Base-by-base conservation (phyloP, 1,139 yeast species). In the Yamadazyma jaroonii region DNA sequence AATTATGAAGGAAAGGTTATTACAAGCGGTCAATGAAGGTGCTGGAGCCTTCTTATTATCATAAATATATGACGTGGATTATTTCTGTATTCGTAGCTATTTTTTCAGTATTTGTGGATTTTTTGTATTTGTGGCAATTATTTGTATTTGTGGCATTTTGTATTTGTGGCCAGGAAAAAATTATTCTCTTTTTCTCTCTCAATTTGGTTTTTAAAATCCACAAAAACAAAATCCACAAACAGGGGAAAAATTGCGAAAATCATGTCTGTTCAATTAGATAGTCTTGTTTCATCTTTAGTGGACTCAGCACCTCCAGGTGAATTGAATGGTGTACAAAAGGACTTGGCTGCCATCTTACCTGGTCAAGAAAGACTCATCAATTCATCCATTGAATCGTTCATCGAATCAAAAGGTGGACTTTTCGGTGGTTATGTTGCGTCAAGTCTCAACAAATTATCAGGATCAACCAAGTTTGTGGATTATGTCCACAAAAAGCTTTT, bases 11-110 rank as follows among this genome's bases (percentile, higher is more conserved):
- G 55, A 67, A 29, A 71, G 83, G 41, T 60, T 92, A 9, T 43
- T 64, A 17, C 84, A 79, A 42, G 97, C 98, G 0, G 78, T 89
- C 50, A 68, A 68, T 17, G 97, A 90, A 51, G 98, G 98, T 22
- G 84, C 92, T 1, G 94, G 89, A 15, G 88, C 95, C 2, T 92
- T 92, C 59, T 72, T 86, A 36, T 68, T 92, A 32, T 88, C 97
- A 4, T 83, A 46, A 12, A 17, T 15, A 29, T 14, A 14, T 25
- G 12, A 25, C n/a, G n/a, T n/a, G n/a, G n/a, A n/a, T n/a, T n/a
- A n/a, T n/a, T n/a, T n/a, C n/a, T n/a, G n/a, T n/a, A n/a, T n/a
- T n/a, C n/a, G n/a, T n/a, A n/a, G n/a, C n/a, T n/a, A n/a, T n/a
- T 25, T 25, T 25, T n/a, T 25, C 27, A 25, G 20, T 17, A 17